A percentile compares a stretch with the other conserved stretches of the same genome.
phyloP scores from a whole-genome alignment of 176 grass and related monocot species.

The Musa beccarii region DNA sequence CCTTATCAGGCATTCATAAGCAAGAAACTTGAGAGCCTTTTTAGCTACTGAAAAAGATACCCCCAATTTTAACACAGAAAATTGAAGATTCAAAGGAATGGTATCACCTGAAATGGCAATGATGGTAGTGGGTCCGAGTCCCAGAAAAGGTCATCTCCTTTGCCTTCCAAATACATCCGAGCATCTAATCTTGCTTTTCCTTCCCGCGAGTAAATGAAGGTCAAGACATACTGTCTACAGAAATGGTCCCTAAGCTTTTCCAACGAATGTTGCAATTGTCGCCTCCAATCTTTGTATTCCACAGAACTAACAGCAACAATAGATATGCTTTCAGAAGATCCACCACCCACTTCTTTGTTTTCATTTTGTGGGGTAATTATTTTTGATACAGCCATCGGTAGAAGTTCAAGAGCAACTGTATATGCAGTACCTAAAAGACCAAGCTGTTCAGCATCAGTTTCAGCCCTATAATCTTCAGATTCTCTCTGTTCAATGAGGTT shows the following conservation, averaged over 20 bases:
- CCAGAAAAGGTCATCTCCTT: slow-evolving; percentile 70
- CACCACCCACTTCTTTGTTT: slow-evolving; percentile 51
- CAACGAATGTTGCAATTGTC: slow-evolving; percentile 66
- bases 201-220: slow-evolving; percentile 94
- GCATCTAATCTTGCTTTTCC: slow-evolving; percentile 87
- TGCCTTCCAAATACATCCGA: slow-evolving; percentile 79
- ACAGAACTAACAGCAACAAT: slow-evolving; percentile 35
- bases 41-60: background rate
- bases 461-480: slow-evolving; percentile 62
- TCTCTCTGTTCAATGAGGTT: slow-evolving; percentile 58
- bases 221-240: slow-evolving; percentile 82
- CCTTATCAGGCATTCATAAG: background rate
- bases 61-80: background rate
- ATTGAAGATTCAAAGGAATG: slow-evolving; percentile 17
- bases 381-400: slow-evolving; percentile 67
- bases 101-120: slow-evolving; percentile 87
- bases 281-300: slow-evolving; percentile 95
- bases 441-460: slow-evolving; percentile 80
- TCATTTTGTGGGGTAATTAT: slow-evolving; percentile 54
- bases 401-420: slow-evolving; percentile 66
- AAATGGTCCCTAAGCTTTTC: slow-evolving; percentile 95
- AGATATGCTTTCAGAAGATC: slow-evolving; percentile 43
- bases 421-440: slow-evolving; percentile 64
- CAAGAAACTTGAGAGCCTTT: background rate
- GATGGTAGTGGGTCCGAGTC: slow-evolving; percentile 71